Evolutionary conservation across 2,329 filamentous ascomycete genomes (phyloP), one percentile per base, ranked within the genome.

Genomic region (Penicillium olsonii): DNA sequence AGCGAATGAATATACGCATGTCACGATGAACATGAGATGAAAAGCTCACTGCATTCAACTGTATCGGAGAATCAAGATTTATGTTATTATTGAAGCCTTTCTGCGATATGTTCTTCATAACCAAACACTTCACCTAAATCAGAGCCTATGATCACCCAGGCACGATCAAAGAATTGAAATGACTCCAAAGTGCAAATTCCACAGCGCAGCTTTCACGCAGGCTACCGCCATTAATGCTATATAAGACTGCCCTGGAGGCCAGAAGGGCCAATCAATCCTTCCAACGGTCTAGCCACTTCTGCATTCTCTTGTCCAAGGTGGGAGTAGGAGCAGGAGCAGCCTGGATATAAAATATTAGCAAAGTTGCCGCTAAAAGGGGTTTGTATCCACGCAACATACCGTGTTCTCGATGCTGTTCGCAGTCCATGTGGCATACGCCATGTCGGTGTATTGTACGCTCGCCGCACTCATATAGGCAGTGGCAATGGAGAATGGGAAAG

Each of bases 261-360:
- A 14, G 12, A 29, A 31, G n/a, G n/a, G 12, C 12, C 6, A 37
- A 48, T 43, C 67, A 84, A 67, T 85, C 81, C 66, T 79, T 80
- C 81, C 82, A 84, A 55, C 81, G 72, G 40, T 77, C 77, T 52
- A 84, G 64, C 64, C 78, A 84, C 57, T 77, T 79, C 41, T 77
- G 75, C 79, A 83, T 82, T 48, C 62, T 55, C 47, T 56, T 54
- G 42, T 82, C 78, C 43, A 76, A 69, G 43, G 75, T 72, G 78
- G 78, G 54, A 72, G 69, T 33, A 75, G 67, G 40, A 24, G 78
- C 78, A 12, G 82, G 70, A n/a, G 81, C 71, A 57, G 76, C 79
- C 82, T 85, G 59, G 47, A 41, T 15, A 22, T 40, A 35, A 29
- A 8, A n/a, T 50, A 48, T 39, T 22, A 29, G 15, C 34, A 22